phyloP scores from a whole-genome alignment of 192 early-diverging fungal genomes.

The Obelidium mucronatum region DNA sequence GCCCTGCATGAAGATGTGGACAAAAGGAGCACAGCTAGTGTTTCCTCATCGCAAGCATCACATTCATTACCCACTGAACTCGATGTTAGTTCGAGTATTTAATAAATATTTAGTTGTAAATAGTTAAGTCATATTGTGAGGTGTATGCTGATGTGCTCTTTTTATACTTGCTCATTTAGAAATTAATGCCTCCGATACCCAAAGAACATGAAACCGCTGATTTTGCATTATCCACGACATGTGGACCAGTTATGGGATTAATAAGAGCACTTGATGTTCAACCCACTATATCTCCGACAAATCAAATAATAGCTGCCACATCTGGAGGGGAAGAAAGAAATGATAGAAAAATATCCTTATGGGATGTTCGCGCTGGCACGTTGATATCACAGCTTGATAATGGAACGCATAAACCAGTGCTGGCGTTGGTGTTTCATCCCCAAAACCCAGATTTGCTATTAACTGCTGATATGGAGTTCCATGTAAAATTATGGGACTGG shows the following conservation, averaged over 20 bases:
- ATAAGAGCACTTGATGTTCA: conserved; percentile 53
- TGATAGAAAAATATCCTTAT: conserved; percentile 58
- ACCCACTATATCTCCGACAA: background rate
- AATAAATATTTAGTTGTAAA: no score
- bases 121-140: no score
- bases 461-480: conserved; percentile 65
- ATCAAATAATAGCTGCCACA: conserved; percentile 53
- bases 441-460: conserved; percentile 44
- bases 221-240: conserved; percentile 48
- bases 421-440: conserved; percentile 53
- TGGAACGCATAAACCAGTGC: conserved; percentile 56
- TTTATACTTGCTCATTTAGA: no score
- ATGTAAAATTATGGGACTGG: conserved; percentile 69
- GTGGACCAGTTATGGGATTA: conserved; percentile 49
- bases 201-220: conserved; percentile 42
- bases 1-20: background rate
- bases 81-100: background rate
- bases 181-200: conserved; percentile 46
- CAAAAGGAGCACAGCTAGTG: background rate
- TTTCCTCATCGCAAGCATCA: background rate
- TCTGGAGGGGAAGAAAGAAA: conserved; percentile 54
- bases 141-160: no score
- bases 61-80: background rate
- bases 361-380: conserved; percentile 51
- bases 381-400: conserved; percentile 57